These are phyloP conservation scores for Pouteria glomerata DNA, from an alignment of 148 eudicot genomes.

Conservation along the genomic window DNA sequence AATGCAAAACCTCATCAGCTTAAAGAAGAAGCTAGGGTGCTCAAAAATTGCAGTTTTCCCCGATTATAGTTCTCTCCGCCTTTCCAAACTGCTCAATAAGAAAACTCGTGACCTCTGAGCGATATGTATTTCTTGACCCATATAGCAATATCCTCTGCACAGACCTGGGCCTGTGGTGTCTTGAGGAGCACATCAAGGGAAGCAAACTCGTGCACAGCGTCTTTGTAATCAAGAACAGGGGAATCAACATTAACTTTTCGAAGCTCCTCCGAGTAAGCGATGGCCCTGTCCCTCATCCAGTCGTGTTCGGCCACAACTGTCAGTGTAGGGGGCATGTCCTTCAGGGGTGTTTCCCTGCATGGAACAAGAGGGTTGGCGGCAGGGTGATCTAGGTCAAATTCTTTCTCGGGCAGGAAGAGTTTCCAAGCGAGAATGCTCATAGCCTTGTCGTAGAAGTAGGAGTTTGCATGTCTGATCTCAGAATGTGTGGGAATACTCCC, in stretches of 20 bases:
- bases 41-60: background rate
- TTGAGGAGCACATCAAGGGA: conserved; percentile 73
- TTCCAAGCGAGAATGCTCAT: conserved; percentile 77
- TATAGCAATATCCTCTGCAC: conserved; percentile 83
- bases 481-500: conserved; percentile 74
- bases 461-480: conserved; percentile 65
- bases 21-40: background rate
- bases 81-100: conserved; percentile 35
- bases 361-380: conserved; percentile 72
- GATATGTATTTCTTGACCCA: conserved; percentile 94
- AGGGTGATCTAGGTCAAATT: conserved; percentile 74
- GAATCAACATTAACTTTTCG: conserved; percentile 82
- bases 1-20: background rate
- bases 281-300: conserved; percentile 90
- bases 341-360: conserved; percentile 38
- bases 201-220: conserved; percentile 85
- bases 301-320: conserved; percentile 85
- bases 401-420: conserved; percentile 64
- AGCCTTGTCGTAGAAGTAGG: conserved; percentile 75
- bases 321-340: conserved; percentile 77
- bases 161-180: conserved; percentile 80
- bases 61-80: background rate
- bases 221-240: conserved; percentile 74
- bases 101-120: conserved; percentile 73
- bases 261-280: conserved; percentile 78